Evolutionary conservation across 768 basidiomycete genomes (phyloP).

Genomic region (Russula lepida): DNA sequence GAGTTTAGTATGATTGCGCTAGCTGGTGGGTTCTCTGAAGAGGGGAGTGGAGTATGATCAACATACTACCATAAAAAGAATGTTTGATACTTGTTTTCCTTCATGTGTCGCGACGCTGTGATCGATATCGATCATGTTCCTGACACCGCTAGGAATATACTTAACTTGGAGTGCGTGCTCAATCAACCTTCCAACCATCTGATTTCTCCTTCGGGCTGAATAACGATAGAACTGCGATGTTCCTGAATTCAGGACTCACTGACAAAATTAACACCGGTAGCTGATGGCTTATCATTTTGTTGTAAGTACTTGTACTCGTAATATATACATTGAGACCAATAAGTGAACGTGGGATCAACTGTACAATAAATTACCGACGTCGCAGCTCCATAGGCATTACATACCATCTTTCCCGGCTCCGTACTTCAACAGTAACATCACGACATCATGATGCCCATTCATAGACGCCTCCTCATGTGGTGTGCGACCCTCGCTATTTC

Average conservation of each 20-base stretch:
- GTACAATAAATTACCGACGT: neutral
- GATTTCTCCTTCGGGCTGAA: too few species aligned
- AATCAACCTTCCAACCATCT: too few species aligned
- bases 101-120: neutral
- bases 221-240: too few species aligned
- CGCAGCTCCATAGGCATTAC: neutral
- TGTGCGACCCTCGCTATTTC: neutral
- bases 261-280: too few species aligned
- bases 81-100: neutral
- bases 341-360: too few species aligned
- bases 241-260: too few species aligned
- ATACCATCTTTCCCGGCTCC: neutral
- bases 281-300: too few species aligned
- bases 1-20: constrained; percentile 66
- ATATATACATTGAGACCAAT: too few species aligned
- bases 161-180: too few species aligned
- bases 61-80: neutral
- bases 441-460: neutral
- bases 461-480: neutral
- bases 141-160: neutral
- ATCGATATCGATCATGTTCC: neutral
- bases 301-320: too few species aligned
- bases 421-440: neutral
- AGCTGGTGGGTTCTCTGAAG: constrained; percentile 17
- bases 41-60: too few species aligned